Evolutionary conservation across 306 rosid species (phyloP).

Genomic region (Fragaria nilgerrensis): DNA sequence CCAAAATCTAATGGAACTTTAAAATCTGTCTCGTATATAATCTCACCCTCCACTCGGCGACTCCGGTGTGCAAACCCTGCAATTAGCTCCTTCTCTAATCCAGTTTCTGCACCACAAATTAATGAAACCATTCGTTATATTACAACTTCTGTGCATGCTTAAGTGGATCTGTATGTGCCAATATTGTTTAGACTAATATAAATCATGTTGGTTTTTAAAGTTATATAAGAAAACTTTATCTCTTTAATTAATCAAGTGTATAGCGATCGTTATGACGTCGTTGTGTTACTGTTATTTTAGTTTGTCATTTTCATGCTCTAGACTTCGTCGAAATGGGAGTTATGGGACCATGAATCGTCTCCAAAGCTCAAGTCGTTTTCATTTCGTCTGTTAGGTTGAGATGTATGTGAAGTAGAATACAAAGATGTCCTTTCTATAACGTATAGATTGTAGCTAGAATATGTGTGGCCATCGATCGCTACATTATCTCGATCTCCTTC

Average conservation of each 20-base stretch:
- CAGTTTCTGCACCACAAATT: constrained; percentile 38
- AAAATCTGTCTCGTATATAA: constrained; percentile 47
- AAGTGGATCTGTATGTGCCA: background rate
- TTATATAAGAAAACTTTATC: background rate
- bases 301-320: background rate
- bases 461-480: background rate
- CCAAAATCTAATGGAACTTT: constrained; percentile 50
- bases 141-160: background rate
- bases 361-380: background rate
- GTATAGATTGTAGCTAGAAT: background rate
- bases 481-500: background rate
- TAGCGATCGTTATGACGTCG: background rate
- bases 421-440: background rate
- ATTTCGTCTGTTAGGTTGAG: background rate
- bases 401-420: background rate
- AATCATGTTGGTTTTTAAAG: background rate
- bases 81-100: constrained; percentile 38
- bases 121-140: background rate
- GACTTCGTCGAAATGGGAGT: background rate
- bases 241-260: background rate
- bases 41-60: background rate
- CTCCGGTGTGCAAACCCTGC: constrained; percentile 35
- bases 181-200: background rate
- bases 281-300: background rate
- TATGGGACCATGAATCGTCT: background rate